Evolutionary conservation across 2,329 filamentous ascomycete species (phyloP).

Genomic region (Chaetomium sp.): DNA sequence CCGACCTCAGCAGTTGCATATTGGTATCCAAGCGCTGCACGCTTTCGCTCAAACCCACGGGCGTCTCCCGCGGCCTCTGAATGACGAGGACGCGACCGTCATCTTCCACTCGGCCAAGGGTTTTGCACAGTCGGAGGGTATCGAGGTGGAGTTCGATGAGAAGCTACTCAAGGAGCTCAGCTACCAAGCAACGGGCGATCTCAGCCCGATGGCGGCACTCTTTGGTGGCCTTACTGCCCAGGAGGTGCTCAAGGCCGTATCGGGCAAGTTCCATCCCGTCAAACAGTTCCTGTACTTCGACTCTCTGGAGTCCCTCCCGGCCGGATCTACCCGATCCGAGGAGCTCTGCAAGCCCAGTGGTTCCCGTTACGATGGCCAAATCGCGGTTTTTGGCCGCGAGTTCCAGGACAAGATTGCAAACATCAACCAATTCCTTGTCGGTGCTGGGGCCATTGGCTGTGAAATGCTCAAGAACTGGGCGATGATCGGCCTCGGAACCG

Average conservation of each 20-base stretch:
- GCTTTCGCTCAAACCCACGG: conserved; percentile 71
- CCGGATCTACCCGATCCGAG: conserved; percentile 66
- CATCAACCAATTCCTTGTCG: conserved; percentile 87
- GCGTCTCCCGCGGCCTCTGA: conserved; percentile 73
- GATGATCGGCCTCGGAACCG: conserved; percentile 90
- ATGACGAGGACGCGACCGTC: conserved; percentile 74
- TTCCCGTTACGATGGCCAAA: conserved; percentile 91
- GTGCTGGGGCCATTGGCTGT: conserved; percentile 93
- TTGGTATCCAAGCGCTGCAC: conserved; percentile 88
- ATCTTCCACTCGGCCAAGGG: conserved; percentile 68
- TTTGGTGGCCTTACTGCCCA: conserved; percentile 92
- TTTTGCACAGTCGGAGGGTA: conserved; percentile 66
- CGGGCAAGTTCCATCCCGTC: conserved; percentile 95
- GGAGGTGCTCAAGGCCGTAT: conserved; percentile 93
- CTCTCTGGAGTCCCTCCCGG: conserved; percentile 88
- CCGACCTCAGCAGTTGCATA: conserved; percentile 82
- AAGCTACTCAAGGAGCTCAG: conserved; percentile 89
- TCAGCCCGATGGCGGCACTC: conserved; percentile 88
- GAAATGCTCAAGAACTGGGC: conserved; percentile 99
- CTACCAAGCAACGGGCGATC: conserved; percentile 86
- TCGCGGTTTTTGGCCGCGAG: conserved; percentile 88
- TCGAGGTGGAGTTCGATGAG: conserved; percentile 81
- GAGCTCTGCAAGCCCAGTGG: conserved; percentile 81
- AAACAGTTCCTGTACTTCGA: conserved; percentile 97
- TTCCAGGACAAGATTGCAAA: conserved; percentile 93